phyloP scores from a whole-genome alignment of 2,329 filamentous ascomycete species.

The Diaporthe vaccinii region DNA sequence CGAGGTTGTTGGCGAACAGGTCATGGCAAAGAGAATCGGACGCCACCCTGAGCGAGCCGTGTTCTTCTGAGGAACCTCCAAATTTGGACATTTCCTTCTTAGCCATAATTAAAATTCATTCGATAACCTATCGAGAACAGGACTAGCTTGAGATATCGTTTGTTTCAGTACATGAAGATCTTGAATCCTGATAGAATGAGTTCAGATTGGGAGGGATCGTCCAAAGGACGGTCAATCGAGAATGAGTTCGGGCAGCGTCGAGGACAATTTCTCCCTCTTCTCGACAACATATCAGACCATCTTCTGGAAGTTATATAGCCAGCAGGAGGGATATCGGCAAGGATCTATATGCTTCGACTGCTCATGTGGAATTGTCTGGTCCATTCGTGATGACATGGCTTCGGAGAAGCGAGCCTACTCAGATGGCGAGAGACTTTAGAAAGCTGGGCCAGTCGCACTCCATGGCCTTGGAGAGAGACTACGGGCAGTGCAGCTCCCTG shows the following conservation, averaged over 20 bases:
- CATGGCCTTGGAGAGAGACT: neutral
- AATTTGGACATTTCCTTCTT: slow-evolving; percentile 64
- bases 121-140: neutral
- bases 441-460: neutral
- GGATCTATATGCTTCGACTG: neutral
- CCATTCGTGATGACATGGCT: neutral
- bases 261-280: neutral
- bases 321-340: neutral
- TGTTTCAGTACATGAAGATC: neutral
- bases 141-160: neutral
- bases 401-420: neutral
- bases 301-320: neutral
- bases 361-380: neutral
- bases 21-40: slow-evolving; percentile 60
- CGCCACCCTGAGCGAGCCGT: slow-evolving; percentile 76
- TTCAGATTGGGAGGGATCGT: neutral
- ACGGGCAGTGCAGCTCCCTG: neutral
- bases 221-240: neutral
- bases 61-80: slow-evolving; percentile 78
- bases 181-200: neutral
- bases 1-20: slow-evolving; percentile 80
- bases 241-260: neutral
- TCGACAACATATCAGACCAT: neutral
- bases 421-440: neutral
- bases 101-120: neutral